These are phyloP conservation scores for Camelina neglecta DNA, from an alignment of 345 rosid species.

Conservation along the genomic window DNA sequence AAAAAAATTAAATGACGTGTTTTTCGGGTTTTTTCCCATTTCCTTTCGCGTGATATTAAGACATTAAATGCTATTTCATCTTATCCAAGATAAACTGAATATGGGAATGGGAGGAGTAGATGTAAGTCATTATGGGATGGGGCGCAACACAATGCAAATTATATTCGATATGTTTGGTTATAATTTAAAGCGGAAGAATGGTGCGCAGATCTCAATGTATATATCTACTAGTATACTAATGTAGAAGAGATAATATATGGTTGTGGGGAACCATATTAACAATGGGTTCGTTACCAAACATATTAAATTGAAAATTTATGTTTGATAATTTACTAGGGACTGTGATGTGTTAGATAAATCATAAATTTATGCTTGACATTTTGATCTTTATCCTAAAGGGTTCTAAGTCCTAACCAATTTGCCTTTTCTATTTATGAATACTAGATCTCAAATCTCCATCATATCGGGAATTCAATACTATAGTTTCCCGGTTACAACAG, in stretches of 20 bases:
- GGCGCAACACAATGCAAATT: neutral
- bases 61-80: conserved; percentile 6
- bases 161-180: neutral
- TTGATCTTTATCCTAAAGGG: neutral
- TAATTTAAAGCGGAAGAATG: conserved; percentile 7
- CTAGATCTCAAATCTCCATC: conserved; percentile 22
- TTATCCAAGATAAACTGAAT: neutral
- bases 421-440: neutral
- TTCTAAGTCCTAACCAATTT: neutral
- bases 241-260: conserved; percentile 17
- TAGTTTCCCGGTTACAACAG: neutral
- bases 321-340: conserved; percentile 11
- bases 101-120: conserved; percentile 23
- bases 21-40: too few species aligned
- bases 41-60: neutral
- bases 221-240: neutral
- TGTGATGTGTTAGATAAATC: neutral
- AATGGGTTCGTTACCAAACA: neutral
- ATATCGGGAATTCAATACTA: neutral
- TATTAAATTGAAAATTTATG: conserved; percentile 22
- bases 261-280: conserved; percentile 25
- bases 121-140: conserved; percentile 21
- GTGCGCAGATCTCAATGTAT: conserved; percentile 33
- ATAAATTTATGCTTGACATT: neutral
- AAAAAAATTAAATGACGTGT: too few species aligned